Base-by-base conservation (phyloP, 2,329 filamentous ascomycete genomes). In the Colletotrichum lindemuthianum region DNA sequence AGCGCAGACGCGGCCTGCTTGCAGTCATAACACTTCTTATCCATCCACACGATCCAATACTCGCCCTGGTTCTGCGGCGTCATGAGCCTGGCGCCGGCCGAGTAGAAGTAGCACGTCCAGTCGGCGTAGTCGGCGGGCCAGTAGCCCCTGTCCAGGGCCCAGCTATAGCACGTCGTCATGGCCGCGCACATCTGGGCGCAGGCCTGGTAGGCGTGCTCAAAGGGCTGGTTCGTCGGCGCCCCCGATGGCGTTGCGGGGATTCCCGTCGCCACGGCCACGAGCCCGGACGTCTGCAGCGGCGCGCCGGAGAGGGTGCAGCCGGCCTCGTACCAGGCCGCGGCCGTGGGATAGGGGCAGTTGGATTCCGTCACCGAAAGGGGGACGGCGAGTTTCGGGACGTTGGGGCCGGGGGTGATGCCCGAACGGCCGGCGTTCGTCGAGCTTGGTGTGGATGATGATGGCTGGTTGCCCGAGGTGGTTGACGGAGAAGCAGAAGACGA, bases 71-170 rank as follows among this genome's bases (percentile, higher is more conserved):
- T 60, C 56, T 44, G 47, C 6, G 56, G 56, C 9, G 58, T 37
- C 49, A 60, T 47, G 33, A 60, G 5, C 37, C 58, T 55, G 3
- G 58, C 58, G 24, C 49, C 40, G 24, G 58, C 58, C 7, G 58
- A 55, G 50, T 60, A 60, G 36, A 60, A 60, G 41, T 60, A 60
- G 33, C 58, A 60, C 7, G 49, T 60, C 58, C 58, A 60, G 13
- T 54, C 49, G n/a, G 58, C 54, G 33, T 33, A 45, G 32, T 60
- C 57, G 8, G 36, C 40, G 13, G 58, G 58, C 58, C 58, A 60
- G 34, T 34, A 52, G 15, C 58, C 58, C 11, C 58, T 41, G 32
- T 60, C 58, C 7, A 60, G 50, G 10, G 58, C 58, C 58, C 58
- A 60, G 50, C 58, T 60, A 24, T 36, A 37, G 49, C 58, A 60